phyloP scores from a whole-genome alignment of 2,329 filamentous ascomycete genomes.

The Beauveria pseudobassiana region DNA sequence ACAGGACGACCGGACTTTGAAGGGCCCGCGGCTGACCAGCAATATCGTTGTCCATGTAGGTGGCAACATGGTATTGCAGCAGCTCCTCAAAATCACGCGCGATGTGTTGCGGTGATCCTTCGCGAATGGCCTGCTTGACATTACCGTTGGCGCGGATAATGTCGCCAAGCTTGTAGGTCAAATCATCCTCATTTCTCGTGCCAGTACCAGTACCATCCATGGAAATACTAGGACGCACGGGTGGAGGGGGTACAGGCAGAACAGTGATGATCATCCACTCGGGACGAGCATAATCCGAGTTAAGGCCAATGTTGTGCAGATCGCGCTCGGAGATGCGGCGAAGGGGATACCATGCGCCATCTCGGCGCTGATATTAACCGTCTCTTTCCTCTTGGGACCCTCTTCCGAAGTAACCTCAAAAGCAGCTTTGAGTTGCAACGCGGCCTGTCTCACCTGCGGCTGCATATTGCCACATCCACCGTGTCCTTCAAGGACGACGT shows the following conservation, averaged over 20 bases:
- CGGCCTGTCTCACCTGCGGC: slow-evolving; percentile 80
- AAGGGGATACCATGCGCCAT: slow-evolving; percentile 79
- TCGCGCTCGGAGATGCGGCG: slow-evolving; percentile 76
- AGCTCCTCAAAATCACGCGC: slow-evolving; percentile 84
- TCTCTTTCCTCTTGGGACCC: slow-evolving; percentile 65
- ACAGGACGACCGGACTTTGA: slow-evolving; percentile 92
- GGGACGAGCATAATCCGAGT: slow-evolving; percentile 87
- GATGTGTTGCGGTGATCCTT: slow-evolving; percentile 88
- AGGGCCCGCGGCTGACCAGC: slow-evolving; percentile 89
- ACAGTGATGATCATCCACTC: slow-evolving; percentile 99
- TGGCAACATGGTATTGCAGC: slow-evolving; percentile 95
- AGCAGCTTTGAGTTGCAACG: slow-evolving; percentile 71
- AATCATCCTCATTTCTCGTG: slow-evolving; percentile 92
- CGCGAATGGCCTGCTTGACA: slow-evolving; percentile 80
- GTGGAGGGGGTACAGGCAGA: slow-evolving; percentile 87
- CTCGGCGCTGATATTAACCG: slow-evolving; percentile 73
- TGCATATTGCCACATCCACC: slow-evolving; percentile 91
- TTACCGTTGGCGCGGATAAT: slow-evolving; percentile 97
- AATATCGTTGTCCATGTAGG: slow-evolving; percentile 99
- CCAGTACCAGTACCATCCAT: slow-evolving; percentile 92
- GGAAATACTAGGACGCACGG: slow-evolving; percentile 92
- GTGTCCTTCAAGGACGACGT: slow-evolving; percentile 49
- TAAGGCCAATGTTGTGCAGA: slow-evolving; percentile 80
- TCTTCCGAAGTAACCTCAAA: slow-evolving; percentile 62
- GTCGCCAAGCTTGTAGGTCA: slow-evolving; percentile 98